Base-by-base conservation (phyloP, 768 basidiomycete genomes). In the Lentinus brumalis region DNA sequence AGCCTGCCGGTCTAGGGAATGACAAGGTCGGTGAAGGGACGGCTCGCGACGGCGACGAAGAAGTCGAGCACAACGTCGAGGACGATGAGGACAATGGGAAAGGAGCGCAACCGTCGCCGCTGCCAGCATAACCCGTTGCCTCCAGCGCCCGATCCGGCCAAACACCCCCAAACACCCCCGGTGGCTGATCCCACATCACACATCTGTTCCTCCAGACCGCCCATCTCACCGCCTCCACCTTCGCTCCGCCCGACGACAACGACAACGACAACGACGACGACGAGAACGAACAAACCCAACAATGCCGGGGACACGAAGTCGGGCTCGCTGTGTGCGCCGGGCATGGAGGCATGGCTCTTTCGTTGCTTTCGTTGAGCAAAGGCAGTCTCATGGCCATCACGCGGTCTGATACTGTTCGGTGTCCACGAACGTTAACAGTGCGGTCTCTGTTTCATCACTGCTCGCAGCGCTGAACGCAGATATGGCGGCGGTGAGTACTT, bases 1-100 rank as follows among this genome's bases (percentile, higher is more conserved):
- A 89, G 80, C 88, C 89, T 91, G 90, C 90, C 91, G 90, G 88
- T 89, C 88, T 89, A 90, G 87, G 78, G 75, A 83, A 80, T 67
- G 70, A 67, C 70, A 66, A 71, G 70, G 68, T 59, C 66, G 66
- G 64, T 18, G 46, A 66, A 61, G 61, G 63, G 67, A 69, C 66
- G 65, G 66, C 67, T 59, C 55, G 62, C 59, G 56, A 46, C 53
- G 66, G 61, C 59, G 62, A 57, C 62, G 52, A 39, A 50, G 56
- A 60, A 21, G 56, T 58, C 60, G 53, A 44, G 58, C 52, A 64
- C 60, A 50, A 67, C 61, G 66, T 57, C 59, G 58, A 62, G 53
- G 66, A 65, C 63, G 61, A 62, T 53, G 66, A 59, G 63, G 60
- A 61, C 51, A 38, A 60, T 18, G 61, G 39, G 56, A 61, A 51